Conservation (phyloP, 139 green algal species). For the Astrephomene gubernaculifera region DNA sequence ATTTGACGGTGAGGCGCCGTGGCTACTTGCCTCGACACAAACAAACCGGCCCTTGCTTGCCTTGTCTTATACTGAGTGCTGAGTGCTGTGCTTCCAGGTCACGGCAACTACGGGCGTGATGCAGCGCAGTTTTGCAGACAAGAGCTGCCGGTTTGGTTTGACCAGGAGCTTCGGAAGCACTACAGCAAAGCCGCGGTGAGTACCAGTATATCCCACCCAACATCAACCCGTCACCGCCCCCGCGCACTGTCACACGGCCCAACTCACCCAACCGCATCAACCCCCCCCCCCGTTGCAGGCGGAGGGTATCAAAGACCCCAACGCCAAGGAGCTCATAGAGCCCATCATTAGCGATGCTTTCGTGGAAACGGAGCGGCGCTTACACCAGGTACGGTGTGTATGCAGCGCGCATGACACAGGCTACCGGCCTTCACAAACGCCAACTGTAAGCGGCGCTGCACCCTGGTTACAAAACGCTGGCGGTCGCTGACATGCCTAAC, state of each 20-base stretch:
- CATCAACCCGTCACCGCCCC: no score
- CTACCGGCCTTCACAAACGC: no score
- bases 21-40: no score
- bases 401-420: no score
- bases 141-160: constrained; percentile 53
- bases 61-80: no score
- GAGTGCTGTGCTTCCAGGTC: constrained; percentile 13
- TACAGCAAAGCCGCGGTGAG: constrained; percentile 33
- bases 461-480: no score
- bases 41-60: no score
- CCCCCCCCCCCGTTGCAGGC: constrained; percentile 8
- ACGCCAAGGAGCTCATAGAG: constrained; percentile 39
- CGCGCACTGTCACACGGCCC: no score
- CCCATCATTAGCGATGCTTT: constrained; percentile 45
- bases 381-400: constrained; percentile 42
- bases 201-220: no score
- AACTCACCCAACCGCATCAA: no score
- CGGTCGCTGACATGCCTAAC: no score
- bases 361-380: constrained; percentile 39
- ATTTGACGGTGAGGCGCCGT: constrained; percentile 60
- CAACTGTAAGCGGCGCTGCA: no score
- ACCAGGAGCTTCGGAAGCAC: constrained; percentile 52
- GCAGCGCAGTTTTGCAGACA: constrained; percentile 57
- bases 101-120: constrained; percentile 54
- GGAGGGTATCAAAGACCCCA: constrained; percentile 35